Evolutionary conservation across 768 basidiomycete genomes (phyloP), one percentile per base, ranked within the genome.

Genomic region (Hygrophorus russula): DNA sequence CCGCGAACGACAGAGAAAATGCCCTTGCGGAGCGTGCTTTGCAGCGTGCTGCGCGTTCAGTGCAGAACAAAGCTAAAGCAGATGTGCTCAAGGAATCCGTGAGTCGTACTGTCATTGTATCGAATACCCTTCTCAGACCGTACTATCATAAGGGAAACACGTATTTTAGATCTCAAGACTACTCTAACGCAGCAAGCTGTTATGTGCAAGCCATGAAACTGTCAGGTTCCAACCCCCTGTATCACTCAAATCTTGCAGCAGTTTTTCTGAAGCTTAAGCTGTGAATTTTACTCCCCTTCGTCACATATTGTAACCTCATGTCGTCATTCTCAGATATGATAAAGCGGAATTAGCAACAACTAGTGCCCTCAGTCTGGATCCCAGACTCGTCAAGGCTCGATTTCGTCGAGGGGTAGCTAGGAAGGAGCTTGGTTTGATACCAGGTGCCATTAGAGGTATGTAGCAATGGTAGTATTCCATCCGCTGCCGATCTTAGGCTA

Each of bases 401-500:
- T 68, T 57, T 49, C 63, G 64, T 20, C 60, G 65, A 41, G 68
- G 63, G 3, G 39, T 67, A 37, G 65, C 66, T 8, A 54, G 67
- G 33, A 66, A 61, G 48, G 56, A 40, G 14, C 41, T 44, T 2
- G 44, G 44, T 1, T 42, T 53, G 31, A 56, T 57, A 24, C 50
- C 45, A 39, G 57, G 52, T 44, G 60, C 64, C 4, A 45, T 59
- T 8, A 43, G 44, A 43, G 63, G 65, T 24, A 7, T 24, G 24
- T 24, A 3, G 7, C 24, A 7, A 7, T 24, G 24, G 7, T 24
- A 24, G 24, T 7, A 24, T 24, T 3, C 24, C 24, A 24, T 7
- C 24, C 7, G 24, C 7, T 24, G 24, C 24, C 7, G 9, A 48
- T 44, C 33, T 19, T 19, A 3, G 5, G n/a, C n/a, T 27, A 5